Conservation (phyloP, 2,329 filamentous ascomycete genomes). For the Beauveria scarabaeidicola region DNA sequence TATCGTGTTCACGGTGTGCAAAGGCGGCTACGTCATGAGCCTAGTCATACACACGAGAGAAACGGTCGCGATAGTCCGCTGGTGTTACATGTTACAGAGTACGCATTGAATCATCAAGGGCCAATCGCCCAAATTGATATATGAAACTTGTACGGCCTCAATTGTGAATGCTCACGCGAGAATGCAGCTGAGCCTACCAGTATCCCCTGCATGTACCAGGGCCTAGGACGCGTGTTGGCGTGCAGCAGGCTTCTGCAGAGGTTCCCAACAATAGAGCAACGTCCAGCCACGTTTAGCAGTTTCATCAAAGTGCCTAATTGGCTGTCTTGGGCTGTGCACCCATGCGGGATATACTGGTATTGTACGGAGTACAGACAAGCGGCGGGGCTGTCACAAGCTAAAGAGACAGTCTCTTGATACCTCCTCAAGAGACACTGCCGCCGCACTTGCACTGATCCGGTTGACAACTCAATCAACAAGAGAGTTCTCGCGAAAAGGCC, state of each 20-base stretch:
- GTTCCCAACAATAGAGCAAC: neutral
- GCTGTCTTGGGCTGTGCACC: neutral
- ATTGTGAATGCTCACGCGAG: constrained; percentile 3
- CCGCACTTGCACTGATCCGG: neutral
- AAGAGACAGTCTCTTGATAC: neutral
- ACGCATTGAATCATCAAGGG: neutral
- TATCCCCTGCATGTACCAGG: neutral
- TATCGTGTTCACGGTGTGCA: too few relatives aligned
- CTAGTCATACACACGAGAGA: too few relatives aligned
- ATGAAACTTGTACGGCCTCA: neutral
- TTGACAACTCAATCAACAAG: neutral
- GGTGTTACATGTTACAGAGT: too few relatives aligned
- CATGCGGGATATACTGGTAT: constrained; percentile 9
- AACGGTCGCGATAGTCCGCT: too few relatives aligned
- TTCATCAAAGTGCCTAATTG: neutral
- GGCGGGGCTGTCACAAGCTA: constrained; percentile 9
- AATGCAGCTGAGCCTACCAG: neutral
- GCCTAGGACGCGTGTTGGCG: neutral
- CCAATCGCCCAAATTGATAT: neutral
- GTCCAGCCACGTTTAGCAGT: neutral
- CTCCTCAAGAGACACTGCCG: neutral
- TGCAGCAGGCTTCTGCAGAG: constrained; percentile 5
- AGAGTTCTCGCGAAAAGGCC: neutral
- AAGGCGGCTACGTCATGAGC: too few relatives aligned
- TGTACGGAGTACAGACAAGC: neutral